phyloP scores from a whole-genome alignment of 768 basidiomycete genomes.

The Lyophyllum atratum region DNA sequence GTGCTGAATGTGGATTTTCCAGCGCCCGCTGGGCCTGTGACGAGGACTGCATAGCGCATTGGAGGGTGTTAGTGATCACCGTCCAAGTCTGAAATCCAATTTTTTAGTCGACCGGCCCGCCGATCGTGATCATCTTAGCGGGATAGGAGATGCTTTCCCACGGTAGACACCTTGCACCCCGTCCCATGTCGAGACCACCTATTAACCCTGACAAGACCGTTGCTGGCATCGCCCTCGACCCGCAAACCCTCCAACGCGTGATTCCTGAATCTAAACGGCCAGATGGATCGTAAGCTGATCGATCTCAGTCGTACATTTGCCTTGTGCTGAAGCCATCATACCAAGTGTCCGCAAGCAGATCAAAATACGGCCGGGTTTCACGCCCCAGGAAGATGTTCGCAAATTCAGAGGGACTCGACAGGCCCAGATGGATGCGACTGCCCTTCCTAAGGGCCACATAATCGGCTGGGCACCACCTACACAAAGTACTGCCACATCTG shows the following conservation, averaged over 20 bases:
- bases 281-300: conserved; percentile 77
- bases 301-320: conserved; percentile 12
- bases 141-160: conserved; percentile 13
- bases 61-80: too few species aligned
- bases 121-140: neutral
- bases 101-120: neutral
- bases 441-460: conserved; percentile 78
- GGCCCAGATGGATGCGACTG: conserved; percentile 63
- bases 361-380: conserved; percentile 91
- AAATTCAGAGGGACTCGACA: conserved; percentile 82
- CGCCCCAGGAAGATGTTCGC: conserved; percentile 91
- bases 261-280: conserved; percentile 81
- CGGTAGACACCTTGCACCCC: conserved; percentile 5
- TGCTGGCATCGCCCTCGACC: conserved; percentile 85
- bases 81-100: too few species aligned
- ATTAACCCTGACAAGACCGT: conserved; percentile 68
- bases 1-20: conserved; percentile 95
- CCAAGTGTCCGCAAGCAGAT: conserved; percentile 81
- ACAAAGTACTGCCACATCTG: conserved; percentile 37
- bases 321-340: conserved; percentile 11
- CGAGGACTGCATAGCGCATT: conserved; percentile 89
- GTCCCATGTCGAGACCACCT: conserved; percentile 75
- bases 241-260: conserved; percentile 83
- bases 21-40: conserved; percentile 96
- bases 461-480: conserved; percentile 77